These are phyloP conservation scores for Arxiozyma telluris DNA, from an alignment of 1,139 yeast species.

Conservation along the genomic window DNA sequence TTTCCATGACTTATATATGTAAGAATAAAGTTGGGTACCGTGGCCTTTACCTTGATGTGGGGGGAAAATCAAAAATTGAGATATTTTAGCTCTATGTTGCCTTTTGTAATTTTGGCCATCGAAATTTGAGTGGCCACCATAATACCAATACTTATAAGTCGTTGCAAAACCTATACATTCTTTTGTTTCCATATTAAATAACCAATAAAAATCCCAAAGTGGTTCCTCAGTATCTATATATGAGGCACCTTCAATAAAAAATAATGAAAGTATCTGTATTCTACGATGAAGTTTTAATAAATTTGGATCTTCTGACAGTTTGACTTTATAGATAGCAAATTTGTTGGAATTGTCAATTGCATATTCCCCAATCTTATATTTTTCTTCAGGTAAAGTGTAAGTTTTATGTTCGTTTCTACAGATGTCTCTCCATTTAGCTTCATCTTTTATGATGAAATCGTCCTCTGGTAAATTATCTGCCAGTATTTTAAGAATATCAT, in stretches of 20 bases:
- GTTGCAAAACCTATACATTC: constrained; percentile 72
- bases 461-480: constrained; percentile 49
- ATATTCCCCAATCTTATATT: constrained; percentile 15
- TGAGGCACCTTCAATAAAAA: constrained; percentile 92
- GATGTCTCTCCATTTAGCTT: constrained; percentile 52
- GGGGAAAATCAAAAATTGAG: constrained; percentile 82
- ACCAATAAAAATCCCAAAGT: constrained; percentile 54
- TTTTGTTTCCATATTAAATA: constrained; percentile 26
- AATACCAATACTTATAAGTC: constrained; percentile 77
- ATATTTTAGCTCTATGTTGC: constrained; percentile 58
- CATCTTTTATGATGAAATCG: constrained; percentile 53
- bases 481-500: constrained; percentile 40
- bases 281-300: constrained; percentile 46
- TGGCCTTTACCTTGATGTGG: constrained; percentile 62
- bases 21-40: constrained; percentile 58
- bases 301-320: constrained; percentile 28
- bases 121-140: constrained; percentile 42
- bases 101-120: constrained; percentile 37
- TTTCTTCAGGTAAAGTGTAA: constrained; percentile 15
- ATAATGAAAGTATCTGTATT: constrained; percentile 66
- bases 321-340: constrained; percentile 32
- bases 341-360: constrained; percentile 24
- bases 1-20: constrained; percentile 48
- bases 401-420: constrained; percentile 41
- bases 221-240: constrained; percentile 79